Conservation (phyloP, 2,329 filamentous ascomycete genomes). For the Alternaria consortialis region DNA sequence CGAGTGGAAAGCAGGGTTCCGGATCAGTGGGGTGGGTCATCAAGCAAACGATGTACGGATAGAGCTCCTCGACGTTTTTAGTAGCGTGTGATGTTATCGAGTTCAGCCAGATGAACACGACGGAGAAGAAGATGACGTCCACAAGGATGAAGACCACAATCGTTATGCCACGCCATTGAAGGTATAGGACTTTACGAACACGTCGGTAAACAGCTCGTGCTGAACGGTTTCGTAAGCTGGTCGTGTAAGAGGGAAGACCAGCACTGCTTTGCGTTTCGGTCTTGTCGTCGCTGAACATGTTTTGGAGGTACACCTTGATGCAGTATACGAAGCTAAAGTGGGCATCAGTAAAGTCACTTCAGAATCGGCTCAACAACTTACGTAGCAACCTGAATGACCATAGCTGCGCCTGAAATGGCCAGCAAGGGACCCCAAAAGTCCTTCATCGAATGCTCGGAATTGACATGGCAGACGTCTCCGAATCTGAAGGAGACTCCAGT, state of each 20-base stretch:
- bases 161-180: conserved; percentile 93
- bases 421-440: conserved; percentile 92
- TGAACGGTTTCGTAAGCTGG: conserved; percentile 79
- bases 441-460: conserved; percentile 82
- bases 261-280: conserved; percentile 71
- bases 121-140: conserved; percentile 92
- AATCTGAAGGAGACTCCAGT: conserved; percentile 96
- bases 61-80: conserved; percentile 64
- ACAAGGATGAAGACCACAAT: conserved; percentile 89
- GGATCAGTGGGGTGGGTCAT: conserved; percentile 66
- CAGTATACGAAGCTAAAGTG: conserved; percentile 72
- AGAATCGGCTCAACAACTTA: conserved; percentile 59
- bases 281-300: conserved; percentile 75
- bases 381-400: conserved; percentile 83
- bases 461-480: conserved; percentile 91
- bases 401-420: conserved; percentile 76
- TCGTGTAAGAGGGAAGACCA: conserved; percentile 71
- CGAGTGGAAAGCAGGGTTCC: conserved; percentile 69
- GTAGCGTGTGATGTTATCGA: conserved; percentile 65
- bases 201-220: conserved; percentile 88
- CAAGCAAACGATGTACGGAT: conserved; percentile 79
- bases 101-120: conserved; percentile 87
- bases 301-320: conserved; percentile 90
- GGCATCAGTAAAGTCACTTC: conserved; percentile 20
- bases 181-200: conserved; percentile 82